phyloP scores from a whole-genome alignment of 108 stramenopile species.

The Cylindrotheca fusiformis region DNA sequence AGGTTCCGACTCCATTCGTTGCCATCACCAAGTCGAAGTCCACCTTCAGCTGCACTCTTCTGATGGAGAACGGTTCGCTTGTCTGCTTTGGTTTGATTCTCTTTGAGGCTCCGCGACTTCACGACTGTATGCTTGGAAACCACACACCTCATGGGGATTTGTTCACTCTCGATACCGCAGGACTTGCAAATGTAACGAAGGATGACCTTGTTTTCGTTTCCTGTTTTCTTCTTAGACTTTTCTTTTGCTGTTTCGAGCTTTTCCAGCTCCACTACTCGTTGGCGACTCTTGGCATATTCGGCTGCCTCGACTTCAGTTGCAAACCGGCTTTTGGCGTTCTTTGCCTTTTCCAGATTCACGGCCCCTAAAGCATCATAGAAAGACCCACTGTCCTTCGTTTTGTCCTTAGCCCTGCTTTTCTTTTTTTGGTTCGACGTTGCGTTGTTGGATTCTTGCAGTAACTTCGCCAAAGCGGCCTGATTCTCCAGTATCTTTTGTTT shows the following conservation, averaged over 20 bases:
- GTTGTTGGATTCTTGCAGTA: not conserved
- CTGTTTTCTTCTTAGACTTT: constrained; percentile 18
- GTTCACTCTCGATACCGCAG: constrained; percentile 26
- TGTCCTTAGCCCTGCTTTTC: not conserved
- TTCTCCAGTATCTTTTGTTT: constrained; percentile 8
- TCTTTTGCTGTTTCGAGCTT: constrained; percentile 31
- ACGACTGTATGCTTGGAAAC: constrained; percentile 42
- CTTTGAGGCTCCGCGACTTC: constrained; percentile 37
- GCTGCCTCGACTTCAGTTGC: constrained; percentile 64
- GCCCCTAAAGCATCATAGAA: not conserved
- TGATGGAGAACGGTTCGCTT: constrained; percentile 44
- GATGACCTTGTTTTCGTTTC: constrained; percentile 5
- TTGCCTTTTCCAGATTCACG: not conserved
- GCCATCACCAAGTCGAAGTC: constrained; percentile 65
- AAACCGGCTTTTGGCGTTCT: constrained; percentile 65
- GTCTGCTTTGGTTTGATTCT: constrained; percentile 29
- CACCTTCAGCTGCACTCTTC: constrained; percentile 57
- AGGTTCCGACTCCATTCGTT: constrained; percentile 61
- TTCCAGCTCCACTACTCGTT: constrained; percentile 60
- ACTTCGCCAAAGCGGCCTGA: constrained; percentile 7
- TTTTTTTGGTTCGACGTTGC: not conserved
- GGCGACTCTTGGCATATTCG: constrained; percentile 63
- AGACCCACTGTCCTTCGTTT: not conserved
- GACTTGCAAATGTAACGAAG: constrained; percentile 29
- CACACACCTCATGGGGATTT: not conserved